Evolutionary conservation across 495 filamentous ascomycete species (phyloP), one percentile per base, ranked within the genome.

Genomic region (Neurospora sp.): DNA sequence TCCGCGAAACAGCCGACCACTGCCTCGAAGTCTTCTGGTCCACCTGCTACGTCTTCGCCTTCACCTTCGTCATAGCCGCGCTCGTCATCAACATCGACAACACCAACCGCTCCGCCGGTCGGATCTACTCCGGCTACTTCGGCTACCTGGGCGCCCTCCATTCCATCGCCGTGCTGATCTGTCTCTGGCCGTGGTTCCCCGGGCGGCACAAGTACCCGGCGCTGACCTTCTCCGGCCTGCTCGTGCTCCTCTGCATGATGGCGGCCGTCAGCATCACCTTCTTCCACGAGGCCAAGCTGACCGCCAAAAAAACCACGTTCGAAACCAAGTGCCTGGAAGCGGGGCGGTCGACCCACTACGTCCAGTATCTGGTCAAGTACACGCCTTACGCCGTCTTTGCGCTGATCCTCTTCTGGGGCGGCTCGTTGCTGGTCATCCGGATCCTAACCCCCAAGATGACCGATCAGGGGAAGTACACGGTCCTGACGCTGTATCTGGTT

Each of bases 61-160:
- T 53, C 46, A 53, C 46, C 46, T 53, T 53, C 3, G 20, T 53
- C 20, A 53, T 53, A 22, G n/a, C 46, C 46, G 46, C 46, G 9
- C 3, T 53, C n/a, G 10, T 22, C n/a, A 22, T 53, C n/a, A 53
- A 22, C 46, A 9, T 20, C n/a, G 8, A 53, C 1, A 4, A 22
- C 9, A 22, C 20, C 9, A 5, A 22, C 1, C 3, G 4, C 46
- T 53, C 46, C 1, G 20, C 46, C 46, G 46, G 46, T 20, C 46
- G 20, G 4, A 12, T 53, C n/a, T 53, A 53, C n/a, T 53, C 46
- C 80, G 78, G 77, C 40, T 99, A 94, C 85, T 98, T 96, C 81
- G 80, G 82, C 40, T 99, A 96, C 76, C 84, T 99, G 8, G 94
- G 97, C 77, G 83, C 85, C 69, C 84, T 93, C 82, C 85, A 88